Evolutionary conservation across 139 green algal species (phyloP), one percentile per base, ranked within the genome.

Genomic region (Chlamydomonas schloesseri): DNA sequence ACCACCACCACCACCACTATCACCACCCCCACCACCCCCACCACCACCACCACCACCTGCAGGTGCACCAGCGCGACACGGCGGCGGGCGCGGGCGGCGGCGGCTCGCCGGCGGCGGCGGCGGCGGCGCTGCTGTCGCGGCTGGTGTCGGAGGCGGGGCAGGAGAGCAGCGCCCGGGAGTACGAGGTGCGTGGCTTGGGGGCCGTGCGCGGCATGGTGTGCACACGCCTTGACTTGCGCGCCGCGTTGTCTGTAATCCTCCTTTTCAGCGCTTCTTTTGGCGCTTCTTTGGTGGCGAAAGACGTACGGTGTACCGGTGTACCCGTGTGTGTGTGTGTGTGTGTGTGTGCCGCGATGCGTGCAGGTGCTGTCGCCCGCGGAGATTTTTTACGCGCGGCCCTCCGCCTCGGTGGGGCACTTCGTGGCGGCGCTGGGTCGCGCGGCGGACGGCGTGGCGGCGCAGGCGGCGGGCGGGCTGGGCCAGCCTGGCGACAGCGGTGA

Each of bases 381-480:
- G 71, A 62, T 91, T 36, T 91, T 91, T 71, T 91, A 87, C 76
- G 82, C 82, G 21, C 82, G 77, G 0, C 88, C 88, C 47, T 83
- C 82, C 31, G 67, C 58, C 76, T 87, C 75, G 26, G 65, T 87
- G 46, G 69, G 31, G 3, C 53, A 29, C 47, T 82, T 73, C 28
- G 15, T 87, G 76, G 73, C 67, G 57, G 75, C 87, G 68, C 69
- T 91, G 68, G 74, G 64, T 0, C 70, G 76, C 8, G 83, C 82
- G 47, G 81, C 81, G 37, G 24, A 37, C 37, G 50, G 53, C 2
- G 58, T 88, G 11, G 55, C 57, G 57, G 58, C 55, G 55, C 87
- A 91, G 57, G 75, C 87, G 29, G 28, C 23, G 2, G 46, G 74
- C 3, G 87, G 87, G 10, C 58, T 88, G n/a, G 60, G 65, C 14